Conservation (phyloP, 1,284 basidiomycete species). For the Termitomyces sp. region DNA sequence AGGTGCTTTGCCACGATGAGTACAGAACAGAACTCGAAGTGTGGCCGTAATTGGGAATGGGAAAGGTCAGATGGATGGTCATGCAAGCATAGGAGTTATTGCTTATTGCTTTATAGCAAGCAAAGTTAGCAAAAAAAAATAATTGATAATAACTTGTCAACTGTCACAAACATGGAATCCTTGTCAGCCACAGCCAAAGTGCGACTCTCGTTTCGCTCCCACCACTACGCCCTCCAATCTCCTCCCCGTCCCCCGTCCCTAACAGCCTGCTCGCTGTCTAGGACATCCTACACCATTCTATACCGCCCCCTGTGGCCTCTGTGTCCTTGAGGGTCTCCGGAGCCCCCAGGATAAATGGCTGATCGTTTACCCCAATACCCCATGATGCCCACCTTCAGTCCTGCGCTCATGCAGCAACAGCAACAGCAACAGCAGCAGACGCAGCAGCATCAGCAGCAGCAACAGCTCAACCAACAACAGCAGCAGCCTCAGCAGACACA, state of each 20-base stretch:
- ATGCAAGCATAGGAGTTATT: conserved; percentile 1
- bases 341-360: conserved; percentile 44
- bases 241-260: conserved; percentile 12
- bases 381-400: conserved; percentile 44
- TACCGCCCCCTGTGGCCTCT: conserved; percentile 17
- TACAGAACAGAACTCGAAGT: conserved; percentile 9
- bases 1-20: not conserved
- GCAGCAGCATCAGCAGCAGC: conserved; percentile 19
- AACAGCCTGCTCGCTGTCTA: conserved; percentile 8
- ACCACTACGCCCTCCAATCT: conserved; percentile 28
- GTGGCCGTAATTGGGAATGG: conserved; percentile 11
- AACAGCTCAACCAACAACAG: conserved; percentile 36
- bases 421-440: conserved; percentile 39
- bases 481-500: conserved; percentile 37
- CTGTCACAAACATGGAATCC: conserved; percentile 30
- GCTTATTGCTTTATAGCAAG: not conserved
- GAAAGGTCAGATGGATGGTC: conserved; percentile 16
- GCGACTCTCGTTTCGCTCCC: conserved; percentile 39
- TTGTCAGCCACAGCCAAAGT: conserved; percentile 37
- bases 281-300: conserved; percentile 11
- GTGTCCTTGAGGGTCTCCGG: conserved; percentile 15
- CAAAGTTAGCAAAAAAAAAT: conserved; percentile 1
- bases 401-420: conserved; percentile 37
- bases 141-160: conserved; percentile 17
- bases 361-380: conserved; percentile 52